phyloP scores from a whole-genome alignment of 1,284 basidiomycete genomes.

The Puccinia horiana region DNA sequence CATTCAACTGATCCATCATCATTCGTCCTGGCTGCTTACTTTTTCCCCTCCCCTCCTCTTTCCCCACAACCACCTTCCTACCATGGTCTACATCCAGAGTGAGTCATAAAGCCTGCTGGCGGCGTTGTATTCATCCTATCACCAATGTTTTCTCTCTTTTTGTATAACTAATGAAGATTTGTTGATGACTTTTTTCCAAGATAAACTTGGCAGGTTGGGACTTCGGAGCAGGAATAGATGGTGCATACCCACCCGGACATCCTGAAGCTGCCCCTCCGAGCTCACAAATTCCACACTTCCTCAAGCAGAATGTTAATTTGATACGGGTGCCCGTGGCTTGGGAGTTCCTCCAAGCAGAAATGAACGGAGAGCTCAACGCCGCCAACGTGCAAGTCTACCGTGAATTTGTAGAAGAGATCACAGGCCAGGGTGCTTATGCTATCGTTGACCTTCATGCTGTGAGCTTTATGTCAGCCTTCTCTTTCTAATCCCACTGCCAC shows the following conservation, averaged over 20 bases:
- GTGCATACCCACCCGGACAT: not conserved
- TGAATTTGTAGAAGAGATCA: not conserved
- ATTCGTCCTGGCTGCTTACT: not conserved
- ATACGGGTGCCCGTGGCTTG: constrained; percentile 33
- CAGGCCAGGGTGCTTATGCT: not conserved
- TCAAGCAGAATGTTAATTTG: constrained; percentile 9
- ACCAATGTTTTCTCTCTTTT: not conserved
- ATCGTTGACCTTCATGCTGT: constrained; percentile 34
- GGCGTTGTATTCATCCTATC: not conserved
- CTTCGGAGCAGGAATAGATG: constrained; percentile 1
- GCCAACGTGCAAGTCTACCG: not conserved
- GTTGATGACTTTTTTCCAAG: not conserved
- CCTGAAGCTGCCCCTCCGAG: not conserved
- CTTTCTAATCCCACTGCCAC: too few species aligned
- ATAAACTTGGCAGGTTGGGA: constrained; percentile 37
- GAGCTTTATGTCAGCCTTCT: too few species aligned
- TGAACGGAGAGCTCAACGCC: not conserved
- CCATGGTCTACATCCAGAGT: not conserved
- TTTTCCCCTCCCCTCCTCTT: too few species aligned
- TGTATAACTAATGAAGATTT: too few species aligned
- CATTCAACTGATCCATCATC: not conserved
- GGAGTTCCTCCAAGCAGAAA: constrained; percentile 18
- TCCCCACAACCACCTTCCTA: too few species aligned
- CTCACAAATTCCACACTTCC: constrained; percentile 30
- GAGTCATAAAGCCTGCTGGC: not conserved